Conservation (phyloP, 2,329 filamentous ascomycete species). For the Podosphaera xanthii region DNA sequence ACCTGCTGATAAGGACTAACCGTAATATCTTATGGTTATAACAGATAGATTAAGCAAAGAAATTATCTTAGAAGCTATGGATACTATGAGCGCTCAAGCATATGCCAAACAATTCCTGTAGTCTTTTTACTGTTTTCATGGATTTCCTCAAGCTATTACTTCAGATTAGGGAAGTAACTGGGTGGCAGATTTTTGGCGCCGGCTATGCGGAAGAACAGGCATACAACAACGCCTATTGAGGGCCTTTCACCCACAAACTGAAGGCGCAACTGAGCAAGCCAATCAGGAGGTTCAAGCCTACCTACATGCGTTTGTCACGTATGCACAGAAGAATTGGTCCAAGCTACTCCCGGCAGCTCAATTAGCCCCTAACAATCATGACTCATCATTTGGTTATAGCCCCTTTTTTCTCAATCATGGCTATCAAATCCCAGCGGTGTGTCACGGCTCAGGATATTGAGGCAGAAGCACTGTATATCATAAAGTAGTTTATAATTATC, state of each 20-base stretch:
- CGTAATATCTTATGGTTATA: not conserved
- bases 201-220: not conserved
- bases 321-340: conserved; percentile 73
- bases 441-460: no score
- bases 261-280: not conserved
- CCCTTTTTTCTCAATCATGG: no score
- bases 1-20: not conserved
- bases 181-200: not conserved
- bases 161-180: not conserved
- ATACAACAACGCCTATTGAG: not conserved
- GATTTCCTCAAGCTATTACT: not conserved
- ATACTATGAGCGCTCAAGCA: not conserved
- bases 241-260: no score
- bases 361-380: no score
- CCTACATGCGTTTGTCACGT: conserved; percentile 23
- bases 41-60: not conserved
- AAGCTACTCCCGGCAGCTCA: conserved; percentile 44
- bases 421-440: no score
- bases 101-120: not conserved
- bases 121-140: not conserved
- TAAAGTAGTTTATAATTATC: no score
- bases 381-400: no score
- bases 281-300: not conserved
- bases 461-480: no score
- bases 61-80: not conserved